phyloP scores from a whole-genome alignment of 2,329 filamentous ascomycete species.

The Alternaria sp. region DNA sequence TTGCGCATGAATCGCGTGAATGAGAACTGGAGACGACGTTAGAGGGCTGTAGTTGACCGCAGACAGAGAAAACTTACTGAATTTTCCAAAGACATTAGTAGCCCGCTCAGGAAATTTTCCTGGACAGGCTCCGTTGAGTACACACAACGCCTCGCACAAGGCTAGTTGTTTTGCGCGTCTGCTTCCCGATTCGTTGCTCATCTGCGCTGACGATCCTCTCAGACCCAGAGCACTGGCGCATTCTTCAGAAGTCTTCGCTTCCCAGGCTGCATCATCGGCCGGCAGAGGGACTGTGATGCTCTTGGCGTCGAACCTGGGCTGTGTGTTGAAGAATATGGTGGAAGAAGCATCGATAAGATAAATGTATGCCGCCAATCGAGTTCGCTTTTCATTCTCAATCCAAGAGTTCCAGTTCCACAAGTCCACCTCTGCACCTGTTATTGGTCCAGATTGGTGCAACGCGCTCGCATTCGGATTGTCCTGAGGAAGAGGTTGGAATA shows the following conservation, averaged over 20 bases:
- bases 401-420: constrained; percentile 71
- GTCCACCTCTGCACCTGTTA: constrained; percentile 53
- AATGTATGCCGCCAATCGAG: constrained; percentile 69
- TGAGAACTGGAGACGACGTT: constrained; percentile 58
- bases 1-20: constrained; percentile 71
- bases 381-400: constrained; percentile 74
- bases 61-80: constrained; percentile 44
- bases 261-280: constrained; percentile 76
- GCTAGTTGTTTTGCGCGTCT: constrained; percentile 69
- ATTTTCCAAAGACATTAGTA: constrained; percentile 77
- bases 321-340: constrained; percentile 74
- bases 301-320: constrained; percentile 66
- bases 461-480: constrained; percentile 61
- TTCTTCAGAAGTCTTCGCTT: constrained; percentile 64
- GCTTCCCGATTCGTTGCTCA: constrained; percentile 68
- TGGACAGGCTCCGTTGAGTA: constrained; percentile 65
- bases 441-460: constrained; percentile 63
- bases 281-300: constrained; percentile 73
- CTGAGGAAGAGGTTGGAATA: constrained; percentile 62
- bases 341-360: constrained; percentile 70
- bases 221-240: constrained; percentile 72
- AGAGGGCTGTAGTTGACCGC: neutral
- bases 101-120: constrained; percentile 67
- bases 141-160: constrained; percentile 66
- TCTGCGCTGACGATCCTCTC: constrained; percentile 63